Base-by-base conservation (phyloP, 148 eudicot species). In the Pharnaceum exiguum region DNA sequence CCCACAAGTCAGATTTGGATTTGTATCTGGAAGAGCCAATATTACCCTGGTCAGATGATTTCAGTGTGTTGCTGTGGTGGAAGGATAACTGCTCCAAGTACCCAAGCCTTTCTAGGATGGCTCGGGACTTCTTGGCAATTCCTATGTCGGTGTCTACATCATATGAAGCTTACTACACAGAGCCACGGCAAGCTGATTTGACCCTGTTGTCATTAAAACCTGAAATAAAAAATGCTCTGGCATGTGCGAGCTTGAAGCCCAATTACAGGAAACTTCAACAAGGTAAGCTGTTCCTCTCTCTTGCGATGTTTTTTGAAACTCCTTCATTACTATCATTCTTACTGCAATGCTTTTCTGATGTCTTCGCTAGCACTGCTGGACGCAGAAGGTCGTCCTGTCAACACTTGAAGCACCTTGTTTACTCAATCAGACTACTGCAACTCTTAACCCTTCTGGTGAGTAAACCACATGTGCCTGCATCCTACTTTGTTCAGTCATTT, bases 71-170 rank as follows among this genome's bases (percentile, higher is more conserved):
- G 48, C 33, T 30, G 3, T 75, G 75, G 68, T 70, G 75, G 79
- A 70, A 66, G 57, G 57, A 68, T 12, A 37, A 59, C 33, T 48
- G 69, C 46, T 29, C 24, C 22, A 75, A 57, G 52, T 75, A 67
- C 46, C 71, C 71, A 21, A 12, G 22, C 17, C 50, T 74, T 31
- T 62, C 69, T 32, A 75, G 45, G 62, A 71, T 75, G 70, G 76
- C 72, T 35, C 71, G 69, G 4, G 75, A 75, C 36, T 36, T 66
- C 62, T 56, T 75, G 59, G 72, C 79, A 5, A 54, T 75, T 28
- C 79, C 62, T 5, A 24, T 75, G 24, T 66, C 75, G 12, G 48
- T 71, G 11, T 71, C 65, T 10, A 59, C 64, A 47, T 52, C 57
- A 21, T 42, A 28, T 51, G 79, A 75, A 0, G 75, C 75, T 5